A percentile compares a stretch with the other conserved stretches of the same genome.
These are phyloP conservation scores for Samsoniella hepiali DNA, from an alignment of 2,329 filamentous ascomycete species.

Conservation along the genomic window DNA sequence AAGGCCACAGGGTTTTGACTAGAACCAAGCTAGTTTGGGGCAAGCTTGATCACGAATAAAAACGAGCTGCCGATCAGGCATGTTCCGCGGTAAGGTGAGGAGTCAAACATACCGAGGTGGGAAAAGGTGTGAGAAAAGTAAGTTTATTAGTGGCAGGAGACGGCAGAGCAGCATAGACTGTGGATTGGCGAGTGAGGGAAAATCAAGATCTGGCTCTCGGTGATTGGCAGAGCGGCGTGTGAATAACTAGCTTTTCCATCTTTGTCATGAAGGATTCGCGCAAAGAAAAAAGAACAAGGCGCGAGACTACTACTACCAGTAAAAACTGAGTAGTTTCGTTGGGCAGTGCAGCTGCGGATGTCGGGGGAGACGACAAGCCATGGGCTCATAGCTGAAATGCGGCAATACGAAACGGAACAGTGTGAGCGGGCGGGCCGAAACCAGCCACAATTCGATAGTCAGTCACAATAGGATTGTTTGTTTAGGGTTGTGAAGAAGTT, in stretches of 20 bases:
- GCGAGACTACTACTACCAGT: neutral
- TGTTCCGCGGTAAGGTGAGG: neutral
- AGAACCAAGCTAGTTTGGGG: neutral
- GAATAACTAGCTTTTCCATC: neutral
- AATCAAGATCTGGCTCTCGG: slow-evolving; percentile 2
- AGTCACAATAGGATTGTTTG: neutral
- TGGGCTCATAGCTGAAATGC: neutral
- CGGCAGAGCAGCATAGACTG: neutral
- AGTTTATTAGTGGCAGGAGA: neutral
- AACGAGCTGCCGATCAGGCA: neutral
- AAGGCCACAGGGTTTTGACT: neutral
- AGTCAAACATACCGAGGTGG: neutral
- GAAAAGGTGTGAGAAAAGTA: neutral
- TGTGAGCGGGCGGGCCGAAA: neutral
- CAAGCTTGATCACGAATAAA: neutral
- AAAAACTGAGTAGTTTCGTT: neutral
- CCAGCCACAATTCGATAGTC: neutral
- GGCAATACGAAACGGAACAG: slow-evolving; percentile 1
- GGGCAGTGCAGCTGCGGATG: neutral
- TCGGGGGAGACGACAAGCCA: neutral
- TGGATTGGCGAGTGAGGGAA: neutral
- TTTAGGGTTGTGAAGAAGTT: neutral
- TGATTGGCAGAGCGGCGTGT: neutral
- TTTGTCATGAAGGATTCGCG: neutral
- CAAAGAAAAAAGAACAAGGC: neutral